Evolutionary conservation across 257 asterid genomes (phyloP).

Genomic region (Solanum chmielewskii): DNA sequence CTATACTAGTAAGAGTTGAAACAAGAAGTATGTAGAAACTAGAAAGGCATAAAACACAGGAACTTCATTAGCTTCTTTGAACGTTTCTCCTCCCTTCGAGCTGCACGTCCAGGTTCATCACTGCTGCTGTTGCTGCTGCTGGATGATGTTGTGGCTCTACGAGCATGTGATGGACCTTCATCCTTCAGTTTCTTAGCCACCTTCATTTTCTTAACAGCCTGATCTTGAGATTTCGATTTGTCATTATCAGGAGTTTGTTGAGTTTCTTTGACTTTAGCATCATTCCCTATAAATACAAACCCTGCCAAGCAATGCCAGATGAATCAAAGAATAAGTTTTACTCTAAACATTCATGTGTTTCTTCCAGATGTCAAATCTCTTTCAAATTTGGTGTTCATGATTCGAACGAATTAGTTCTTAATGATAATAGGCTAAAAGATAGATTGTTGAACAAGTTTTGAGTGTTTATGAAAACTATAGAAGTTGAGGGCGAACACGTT

Average conservation of each 20-base stretch:
- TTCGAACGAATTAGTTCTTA: neutral
- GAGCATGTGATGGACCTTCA: slow-evolving; percentile 21
- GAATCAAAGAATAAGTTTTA: neutral
- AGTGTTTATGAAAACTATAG: neutral
- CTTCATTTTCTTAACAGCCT: slow-evolving; percentile 12
- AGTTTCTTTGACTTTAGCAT: neutral
- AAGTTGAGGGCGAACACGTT: neutral
- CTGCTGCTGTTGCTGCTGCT: slow-evolving; percentile 1
- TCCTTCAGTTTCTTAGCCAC: slow-evolving; percentile 12
- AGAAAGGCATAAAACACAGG: slow-evolving; percentile 46
- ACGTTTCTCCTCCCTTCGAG: slow-evolving; percentile 23
- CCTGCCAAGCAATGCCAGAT: neutral
- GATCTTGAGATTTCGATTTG: slow-evolving; percentile 1
- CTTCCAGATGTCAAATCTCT: neutral
- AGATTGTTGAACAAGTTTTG: neutral
- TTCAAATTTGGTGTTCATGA: neutral
- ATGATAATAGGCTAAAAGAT: neutral
- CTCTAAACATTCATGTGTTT: neutral
- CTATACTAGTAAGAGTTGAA: neutral
- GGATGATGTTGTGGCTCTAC: neutral
- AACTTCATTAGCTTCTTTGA: slow-evolving; percentile 29
- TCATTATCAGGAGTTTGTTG: neutral
- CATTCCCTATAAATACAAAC: slow-evolving; percentile 4
- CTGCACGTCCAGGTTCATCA: neutral
- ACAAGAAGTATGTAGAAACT: slow-evolving; percentile 13